Evolutionary conservation across 2,329 filamentous ascomycete species (phyloP), one percentile per base, ranked within the genome.

Genomic region (Colletotrichum agaves): DNA sequence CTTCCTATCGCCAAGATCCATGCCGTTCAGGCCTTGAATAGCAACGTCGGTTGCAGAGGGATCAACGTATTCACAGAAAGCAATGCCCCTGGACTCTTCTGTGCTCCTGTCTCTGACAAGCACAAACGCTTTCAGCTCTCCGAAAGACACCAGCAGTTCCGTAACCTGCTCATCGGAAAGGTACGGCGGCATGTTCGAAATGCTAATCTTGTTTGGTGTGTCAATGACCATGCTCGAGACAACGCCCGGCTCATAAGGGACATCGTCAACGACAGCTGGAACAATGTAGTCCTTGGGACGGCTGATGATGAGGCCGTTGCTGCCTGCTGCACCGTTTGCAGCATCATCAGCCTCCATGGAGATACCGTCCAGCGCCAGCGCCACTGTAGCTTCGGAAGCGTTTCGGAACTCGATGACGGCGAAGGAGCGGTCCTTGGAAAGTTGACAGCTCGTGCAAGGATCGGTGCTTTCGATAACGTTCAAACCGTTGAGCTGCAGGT

Each of bases 231-330:
- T 83, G 70, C 87, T 91, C 2, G 93, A 92, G 41, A 98, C 86
- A 1, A 92, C 88, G 5, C 93, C 93, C 41, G 91, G 90, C 74
- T 94, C 89, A 73, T 91, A 91, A 44, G 90, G 86, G 49, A 88
- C 86, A 27, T 94, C 91, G 53, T 94, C 92, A 1, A 88, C 87
- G 37, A 92, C 85, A 13, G 92, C 90, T 10, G 95, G 95, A 60
- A 97, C 94, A 73, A 98, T 97, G 79, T 98, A 99, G 78, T 99
- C 96, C 81, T 97, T 98, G 46, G 97, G 97, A 50, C 96, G 89
- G 71, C 90, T 90, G 73, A 98, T 93, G 39, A 89, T 85, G 43
- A 98, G 84, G 6, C 91, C 91, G 52, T 81, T 77, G 2, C 78
- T 73, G 58, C 80, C 80, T 3, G 82, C 82, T 11, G 81, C 77